These are phyloP conservation scores for Collybia nuda DNA, from an alignment of 768 basidiomycete genomes.

Conservation along the genomic window DNA sequence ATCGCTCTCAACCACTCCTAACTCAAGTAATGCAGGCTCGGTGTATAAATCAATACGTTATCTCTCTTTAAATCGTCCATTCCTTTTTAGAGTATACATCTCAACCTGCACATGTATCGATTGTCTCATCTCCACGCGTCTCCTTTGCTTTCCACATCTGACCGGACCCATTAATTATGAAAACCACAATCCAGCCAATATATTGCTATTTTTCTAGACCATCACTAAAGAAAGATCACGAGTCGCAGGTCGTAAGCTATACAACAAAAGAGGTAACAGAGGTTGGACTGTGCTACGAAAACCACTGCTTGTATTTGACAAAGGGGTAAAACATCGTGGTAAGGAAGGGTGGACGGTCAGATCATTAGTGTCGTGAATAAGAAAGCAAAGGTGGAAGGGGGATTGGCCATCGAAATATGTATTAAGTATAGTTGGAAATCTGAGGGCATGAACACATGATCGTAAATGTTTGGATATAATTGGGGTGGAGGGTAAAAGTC, in stretches of 20 bases:
- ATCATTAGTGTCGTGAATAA: constrained; percentile 21
- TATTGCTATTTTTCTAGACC: constrained; percentile 1
- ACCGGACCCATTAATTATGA: not conserved
- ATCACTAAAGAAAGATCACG: not conserved
- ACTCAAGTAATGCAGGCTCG: constrained; percentile 44
- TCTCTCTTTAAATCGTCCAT: constrained; percentile 5
- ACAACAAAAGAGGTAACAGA: too few species aligned
- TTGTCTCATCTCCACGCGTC: constrained; percentile 9
- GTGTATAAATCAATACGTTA: constrained; percentile 43
- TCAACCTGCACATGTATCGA: constrained; percentile 1
- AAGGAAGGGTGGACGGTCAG: constrained; percentile 21
- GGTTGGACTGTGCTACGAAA: too few species aligned
- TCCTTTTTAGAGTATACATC: constrained; percentile 9
- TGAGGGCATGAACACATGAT: constrained; percentile 9
- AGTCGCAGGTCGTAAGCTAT: not conserved
- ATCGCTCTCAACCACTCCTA: constrained; percentile 10
- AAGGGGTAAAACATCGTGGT: constrained; percentile 4
- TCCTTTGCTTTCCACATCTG: constrained; percentile 7
- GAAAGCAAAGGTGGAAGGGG: constrained; percentile 9
- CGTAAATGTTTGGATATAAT: constrained; percentile 17
- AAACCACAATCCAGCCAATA: not conserved
- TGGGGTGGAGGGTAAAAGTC: constrained; percentile 1
- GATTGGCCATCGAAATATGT: constrained; percentile 8
- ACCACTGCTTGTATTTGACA: not conserved
- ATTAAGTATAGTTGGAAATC: constrained; percentile 10